phyloP scores from a whole-genome alignment of 1,284 basidiomycete species.

The Vanrija pseudolonga region DNA sequence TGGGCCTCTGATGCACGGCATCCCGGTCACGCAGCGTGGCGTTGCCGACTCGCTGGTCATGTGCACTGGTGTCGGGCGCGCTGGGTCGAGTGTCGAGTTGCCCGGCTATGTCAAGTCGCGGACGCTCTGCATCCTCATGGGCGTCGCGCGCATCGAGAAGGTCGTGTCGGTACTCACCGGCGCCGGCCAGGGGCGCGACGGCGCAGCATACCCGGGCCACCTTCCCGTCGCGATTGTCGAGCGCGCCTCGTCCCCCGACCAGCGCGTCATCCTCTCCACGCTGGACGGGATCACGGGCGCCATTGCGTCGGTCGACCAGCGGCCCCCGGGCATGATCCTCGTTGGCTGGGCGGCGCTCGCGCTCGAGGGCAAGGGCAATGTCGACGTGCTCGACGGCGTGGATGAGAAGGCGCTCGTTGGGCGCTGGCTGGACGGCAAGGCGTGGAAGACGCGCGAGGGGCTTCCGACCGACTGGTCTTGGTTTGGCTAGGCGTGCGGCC shows the following conservation, averaged over 20 bases:
- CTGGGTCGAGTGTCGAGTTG: slow-evolving; percentile 76
- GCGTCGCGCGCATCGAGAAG: slow-evolving; percentile 75
- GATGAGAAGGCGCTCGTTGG: slow-evolving; percentile 19
- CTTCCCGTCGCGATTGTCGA: slow-evolving; percentile 90
- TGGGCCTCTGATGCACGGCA: slow-evolving; percentile 80
- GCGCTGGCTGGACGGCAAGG: slow-evolving; percentile 36
- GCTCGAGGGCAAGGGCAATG: slow-evolving; percentile 54
- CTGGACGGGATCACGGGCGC: slow-evolving; percentile 68
- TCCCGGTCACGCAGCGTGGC: slow-evolving; percentile 92
- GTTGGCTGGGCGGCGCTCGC: slow-evolving; percentile 76
- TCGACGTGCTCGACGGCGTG: slow-evolving; percentile 53
- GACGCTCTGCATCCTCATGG: slow-evolving; percentile 87
- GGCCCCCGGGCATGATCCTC: slow-evolving; percentile 93
- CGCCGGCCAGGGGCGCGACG: slow-evolving; percentile 45
- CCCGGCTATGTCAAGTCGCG: slow-evolving; percentile 80
- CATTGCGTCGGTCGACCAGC: slow-evolving; percentile 74
- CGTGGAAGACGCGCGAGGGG: slow-evolving; percentile 40
- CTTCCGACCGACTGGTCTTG: slow-evolving; percentile 18
- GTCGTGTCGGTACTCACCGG: slow-evolving; percentile 63
- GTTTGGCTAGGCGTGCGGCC: slow-evolving; percentile 3
- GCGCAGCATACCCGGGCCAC: slow-evolving; percentile 66
- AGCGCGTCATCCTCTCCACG: slow-evolving; percentile 78
- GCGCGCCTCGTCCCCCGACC: slow-evolving; percentile 85
- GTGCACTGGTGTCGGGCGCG: slow-evolving; percentile 88
- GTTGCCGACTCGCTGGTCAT: slow-evolving; percentile 84